These are phyloP conservation scores for Pilaira anomala DNA, from an alignment of 192 early-diverging fungal genomes.

Conservation along the genomic window DNA sequence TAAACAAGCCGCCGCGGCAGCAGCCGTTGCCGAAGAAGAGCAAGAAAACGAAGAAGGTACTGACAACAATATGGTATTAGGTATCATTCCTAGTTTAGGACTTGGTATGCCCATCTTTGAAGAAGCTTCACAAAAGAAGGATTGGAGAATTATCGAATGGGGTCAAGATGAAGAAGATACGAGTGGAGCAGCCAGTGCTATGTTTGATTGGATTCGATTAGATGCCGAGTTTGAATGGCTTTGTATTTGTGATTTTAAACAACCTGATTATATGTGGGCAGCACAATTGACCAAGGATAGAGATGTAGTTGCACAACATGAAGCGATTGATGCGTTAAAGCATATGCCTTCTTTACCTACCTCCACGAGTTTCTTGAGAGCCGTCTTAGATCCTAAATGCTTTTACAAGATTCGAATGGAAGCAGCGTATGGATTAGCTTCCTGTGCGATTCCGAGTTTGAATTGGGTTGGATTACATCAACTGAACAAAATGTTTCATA, in stretches of 20 bases:
- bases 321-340: slow-evolving; percentile 71
- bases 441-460: slow-evolving; percentile 53
- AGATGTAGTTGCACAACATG: slow-evolving; percentile 90
- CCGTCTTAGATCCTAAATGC: slow-evolving; percentile 71
- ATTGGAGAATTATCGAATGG: slow-evolving; percentile 76
- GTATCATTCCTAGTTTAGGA: slow-evolving; percentile 42
- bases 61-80: slow-evolving; percentile 57
- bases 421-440: slow-evolving; percentile 68
- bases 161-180: slow-evolving; percentile 75
- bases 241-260: slow-evolving; percentile 79
- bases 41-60: slow-evolving; percentile 65
- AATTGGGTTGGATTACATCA: slow-evolving; percentile 70
- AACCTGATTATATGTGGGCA: slow-evolving; percentile 95
- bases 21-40: slow-evolving; percentile 57
- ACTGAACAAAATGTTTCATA: slow-evolving; percentile 69
- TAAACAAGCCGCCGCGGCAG: slow-evolving; percentile 67
- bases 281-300: slow-evolving; percentile 85
- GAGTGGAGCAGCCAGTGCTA: slow-evolving; percentile 49
- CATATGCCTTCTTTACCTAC: slow-evolving; percentile 60
- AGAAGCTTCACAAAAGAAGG: slow-evolving; percentile 58
- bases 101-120: slow-evolving; percentile 52
- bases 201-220: slow-evolving; percentile 96
- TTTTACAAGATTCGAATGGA: slow-evolving; percentile 88
- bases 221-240: slow-evolving; percentile 96
- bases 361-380: slow-evolving; percentile 71